These are phyloP conservation scores for Quercus engelmannii DNA, from an alignment of 306 rosid species.

Conservation along the genomic window DNA sequence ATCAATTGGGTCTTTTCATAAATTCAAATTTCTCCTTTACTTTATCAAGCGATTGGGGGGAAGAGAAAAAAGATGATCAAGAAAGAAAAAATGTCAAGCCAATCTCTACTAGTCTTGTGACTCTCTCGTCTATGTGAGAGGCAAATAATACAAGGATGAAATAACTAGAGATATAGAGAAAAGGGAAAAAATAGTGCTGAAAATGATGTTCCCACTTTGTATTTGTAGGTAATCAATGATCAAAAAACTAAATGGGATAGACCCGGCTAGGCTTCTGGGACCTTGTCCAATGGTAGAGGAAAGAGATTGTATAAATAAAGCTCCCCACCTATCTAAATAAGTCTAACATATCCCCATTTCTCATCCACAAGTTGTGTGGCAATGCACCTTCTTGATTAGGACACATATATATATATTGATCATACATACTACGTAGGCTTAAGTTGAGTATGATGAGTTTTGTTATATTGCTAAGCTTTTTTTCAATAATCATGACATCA, in stretches of 20 bases:
- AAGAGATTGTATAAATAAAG: neutral
- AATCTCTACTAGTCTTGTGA: slow-evolving; percentile 1
- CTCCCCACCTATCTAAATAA: neutral
- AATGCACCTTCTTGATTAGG: neutral
- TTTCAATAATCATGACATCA: slow-evolving; percentile 9
- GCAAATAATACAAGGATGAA: slow-evolving; percentile 28
- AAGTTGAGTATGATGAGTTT: neutral
- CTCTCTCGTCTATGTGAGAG: slow-evolving; percentile 10
- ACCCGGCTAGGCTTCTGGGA: slow-evolving; percentile 1
- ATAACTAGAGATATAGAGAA: neutral
- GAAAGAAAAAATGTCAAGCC: neutral
- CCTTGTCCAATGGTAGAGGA: slow-evolving; percentile 3
- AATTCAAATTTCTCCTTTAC: slow-evolving; percentile 8
- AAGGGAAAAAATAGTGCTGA: slow-evolving; percentile 21
- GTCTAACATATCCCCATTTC: slow-evolving; percentile 10
- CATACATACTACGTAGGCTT: neutral
- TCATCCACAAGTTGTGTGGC: neutral
- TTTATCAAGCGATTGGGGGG: neutral
- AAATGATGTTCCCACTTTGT: slow-evolving; percentile 28
- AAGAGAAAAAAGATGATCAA: neutral
- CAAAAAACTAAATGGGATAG: slow-evolving; percentile 13
- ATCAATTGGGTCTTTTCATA: neutral
- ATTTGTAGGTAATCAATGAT: slow-evolving; percentile 22
- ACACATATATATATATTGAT: neutral
- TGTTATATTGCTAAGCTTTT: neutral